Evolutionary conservation across 2,329 filamentous ascomycete species (phyloP), one percentile per base, ranked within the genome.

Genomic region (Catunica adiposa): DNA sequence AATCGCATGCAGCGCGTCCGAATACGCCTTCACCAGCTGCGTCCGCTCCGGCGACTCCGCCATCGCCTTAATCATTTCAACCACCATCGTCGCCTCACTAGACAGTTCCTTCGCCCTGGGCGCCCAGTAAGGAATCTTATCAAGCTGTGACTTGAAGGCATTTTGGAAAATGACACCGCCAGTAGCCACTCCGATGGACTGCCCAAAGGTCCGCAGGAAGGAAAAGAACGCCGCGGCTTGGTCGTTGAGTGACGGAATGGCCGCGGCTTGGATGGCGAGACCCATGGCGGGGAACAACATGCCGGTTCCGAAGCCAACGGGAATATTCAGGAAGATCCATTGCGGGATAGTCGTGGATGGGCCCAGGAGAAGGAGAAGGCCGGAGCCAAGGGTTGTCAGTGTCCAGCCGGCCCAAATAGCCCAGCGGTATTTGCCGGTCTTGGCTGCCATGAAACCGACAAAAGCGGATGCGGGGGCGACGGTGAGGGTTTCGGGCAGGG

Each of bases 101-200:
- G 75, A 75, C 62, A 78, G 78, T 51, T 70, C 68, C 50, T 63
- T 59, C n/a, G 64, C 70, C 56, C 62, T 54, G 15, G 52, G 51
- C 1, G 73, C 74, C 53, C 80, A 71, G 22, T 67, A 65, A 0
- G 75, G 69, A 48, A 73, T 73, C 1, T 65, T 68, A 14, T 69
- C 60, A 47, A 84, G 65, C 59, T 77, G 73, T 47, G 66, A 66
- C 55, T 68, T 69, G 67, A 83, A 76, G 56, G 73, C 71, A 60
- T 85, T 86, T 65, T 86, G 81, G 67, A 86, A 86, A 54, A 84
- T 74, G 31, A 82, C 79, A 2, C 83, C 82, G 1, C 79, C 78
- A 22, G 61, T 56, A 22, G 63, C 62, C 3, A 64, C 61, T 38
- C 63, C 63, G 40, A 64, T 59, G 48, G 61, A 63, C 38, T 63